A percentile compares a stretch with the other conserved stretches of the same genome.
Conservation (phyloP, 106 monocot species). For the Phalaenopsis aphrodite region DNA sequence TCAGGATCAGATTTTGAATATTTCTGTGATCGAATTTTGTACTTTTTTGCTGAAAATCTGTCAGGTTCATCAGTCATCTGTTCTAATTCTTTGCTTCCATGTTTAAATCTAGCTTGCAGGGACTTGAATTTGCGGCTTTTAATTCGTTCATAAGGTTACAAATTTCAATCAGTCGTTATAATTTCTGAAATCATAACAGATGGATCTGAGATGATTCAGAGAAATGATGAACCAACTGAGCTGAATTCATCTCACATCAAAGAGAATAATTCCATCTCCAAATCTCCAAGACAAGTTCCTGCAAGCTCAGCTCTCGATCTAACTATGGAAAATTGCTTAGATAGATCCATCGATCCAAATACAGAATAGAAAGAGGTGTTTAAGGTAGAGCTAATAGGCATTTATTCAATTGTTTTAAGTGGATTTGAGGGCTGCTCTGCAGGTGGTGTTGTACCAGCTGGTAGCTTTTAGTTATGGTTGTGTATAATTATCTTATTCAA, state of each 20-base stretch:
- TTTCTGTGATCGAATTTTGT: background rate
- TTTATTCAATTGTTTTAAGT: too few species aligned
- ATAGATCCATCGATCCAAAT: constrained; percentile 66
- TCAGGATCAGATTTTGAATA: background rate
- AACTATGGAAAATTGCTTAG: constrained; percentile 20
- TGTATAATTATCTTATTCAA: background rate
- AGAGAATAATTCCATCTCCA: constrained; percentile 23
- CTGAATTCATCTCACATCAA: constrained; percentile 31
- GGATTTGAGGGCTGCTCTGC: too few species aligned
- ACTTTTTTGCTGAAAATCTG: background rate
- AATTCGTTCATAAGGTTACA: background rate
- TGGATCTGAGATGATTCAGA: constrained; percentile 23
- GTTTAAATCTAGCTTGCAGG: background rate
- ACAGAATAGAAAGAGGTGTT: too few species aligned
- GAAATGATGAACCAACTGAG: constrained; percentile 13
- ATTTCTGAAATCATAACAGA: constrained; percentile 77
- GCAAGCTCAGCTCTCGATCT: constrained; percentile 25
- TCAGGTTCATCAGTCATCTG: background rate
- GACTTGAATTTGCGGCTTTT: background rate
- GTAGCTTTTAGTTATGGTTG: too few species aligned
- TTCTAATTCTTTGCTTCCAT: background rate
- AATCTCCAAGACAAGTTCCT: constrained; percentile 15
- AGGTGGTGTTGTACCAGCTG: too few species aligned
- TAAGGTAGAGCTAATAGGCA: too few species aligned
- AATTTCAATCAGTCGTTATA: background rate